These are phyloP conservation scores for Rutidosis leptorrhynchoides DNA, from an alignment of 129 eudicot genomes.

Conservation along the genomic window DNA sequence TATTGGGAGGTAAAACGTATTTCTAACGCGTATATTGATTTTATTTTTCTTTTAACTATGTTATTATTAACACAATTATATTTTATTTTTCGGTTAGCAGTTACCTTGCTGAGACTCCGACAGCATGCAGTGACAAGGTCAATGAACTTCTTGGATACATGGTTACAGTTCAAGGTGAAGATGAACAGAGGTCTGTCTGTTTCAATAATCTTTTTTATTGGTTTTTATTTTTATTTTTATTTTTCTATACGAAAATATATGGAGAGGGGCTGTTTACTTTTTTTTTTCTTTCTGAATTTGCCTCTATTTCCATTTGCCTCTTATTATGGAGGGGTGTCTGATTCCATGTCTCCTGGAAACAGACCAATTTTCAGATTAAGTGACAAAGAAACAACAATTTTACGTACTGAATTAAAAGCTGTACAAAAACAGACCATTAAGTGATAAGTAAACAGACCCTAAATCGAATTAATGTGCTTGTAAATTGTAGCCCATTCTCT, in stretches of 20 bases:
- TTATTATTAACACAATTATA: background rate
- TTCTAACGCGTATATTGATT: background rate
- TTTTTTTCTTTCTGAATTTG: too few relatives aligned
- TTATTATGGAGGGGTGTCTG: too few relatives aligned
- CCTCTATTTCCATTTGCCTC: too few relatives aligned
- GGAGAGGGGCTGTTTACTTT: too few relatives aligned
- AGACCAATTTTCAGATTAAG: too few relatives aligned
- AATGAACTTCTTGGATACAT: conserved; percentile 67
- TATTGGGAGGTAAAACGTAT: conserved; percentile 63
- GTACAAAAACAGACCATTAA: too few relatives aligned
- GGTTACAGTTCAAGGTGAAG: conserved; percentile 81
- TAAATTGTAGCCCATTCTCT: conserved; percentile 53
- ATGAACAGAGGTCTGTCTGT: conserved; percentile 59
- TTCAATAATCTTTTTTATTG: conserved; percentile 11
- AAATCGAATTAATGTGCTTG: conserved; percentile 15
- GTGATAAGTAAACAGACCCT: too few relatives aligned
- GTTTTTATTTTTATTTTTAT: background rate
- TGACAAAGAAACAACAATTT: too few relatives aligned
- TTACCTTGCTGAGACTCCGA: conserved; percentile 88
- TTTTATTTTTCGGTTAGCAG: conserved; percentile 29
- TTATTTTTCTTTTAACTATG: background rate
- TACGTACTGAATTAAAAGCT: too few relatives aligned
- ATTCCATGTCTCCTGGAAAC: too few relatives aligned
- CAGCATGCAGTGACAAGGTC: conserved; percentile 70
- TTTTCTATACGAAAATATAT: too few relatives aligned